Conservation (phyloP, 2,329 filamentous ascomycete genomes). For the Cladosporium colombiae region DNA sequence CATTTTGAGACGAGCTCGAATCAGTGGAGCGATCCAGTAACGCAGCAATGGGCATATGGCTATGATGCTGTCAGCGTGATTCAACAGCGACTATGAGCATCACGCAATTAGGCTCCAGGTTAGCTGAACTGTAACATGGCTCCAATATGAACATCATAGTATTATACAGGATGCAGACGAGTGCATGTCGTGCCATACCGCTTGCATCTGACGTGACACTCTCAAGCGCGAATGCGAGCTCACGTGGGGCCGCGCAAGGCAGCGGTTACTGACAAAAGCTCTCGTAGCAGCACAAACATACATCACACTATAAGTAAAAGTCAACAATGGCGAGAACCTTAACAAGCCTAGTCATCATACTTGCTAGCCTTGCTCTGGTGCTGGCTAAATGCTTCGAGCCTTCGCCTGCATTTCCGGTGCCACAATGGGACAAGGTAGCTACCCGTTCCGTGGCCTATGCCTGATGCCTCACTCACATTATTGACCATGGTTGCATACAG, state of each 20-base stretch:
- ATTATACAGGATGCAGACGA: not conserved
- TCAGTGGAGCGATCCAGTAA: not conserved
- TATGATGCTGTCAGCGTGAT: not conserved
- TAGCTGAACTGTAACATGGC: not conserved
- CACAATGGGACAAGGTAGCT: conserved; percentile 30
- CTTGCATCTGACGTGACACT: not conserved
- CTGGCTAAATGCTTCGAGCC: conserved; percentile 39
- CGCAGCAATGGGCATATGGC: not conserved
- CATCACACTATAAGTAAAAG: not conserved
- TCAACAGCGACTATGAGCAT: not conserved
- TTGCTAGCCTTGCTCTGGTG: not conserved
- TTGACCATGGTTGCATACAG: not conserved
- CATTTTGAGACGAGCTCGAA: not conserved
- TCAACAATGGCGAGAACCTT: not conserved
- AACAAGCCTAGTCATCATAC: not conserved
- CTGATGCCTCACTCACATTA: not conserved
- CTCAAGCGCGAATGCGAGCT: not conserved
- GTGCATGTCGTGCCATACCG: not conserved
- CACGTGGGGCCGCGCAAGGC: not conserved
- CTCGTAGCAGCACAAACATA: not conserved
- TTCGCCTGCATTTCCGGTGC: conserved; percentile 42
- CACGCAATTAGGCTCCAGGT: not conserved
- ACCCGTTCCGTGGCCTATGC: not conserved
- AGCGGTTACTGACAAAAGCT: not conserved
- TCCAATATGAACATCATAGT: not conserved